Base-by-base conservation (phyloP, 2,329 filamentous ascomycete genomes). In the Didymella pinodella region DNA sequence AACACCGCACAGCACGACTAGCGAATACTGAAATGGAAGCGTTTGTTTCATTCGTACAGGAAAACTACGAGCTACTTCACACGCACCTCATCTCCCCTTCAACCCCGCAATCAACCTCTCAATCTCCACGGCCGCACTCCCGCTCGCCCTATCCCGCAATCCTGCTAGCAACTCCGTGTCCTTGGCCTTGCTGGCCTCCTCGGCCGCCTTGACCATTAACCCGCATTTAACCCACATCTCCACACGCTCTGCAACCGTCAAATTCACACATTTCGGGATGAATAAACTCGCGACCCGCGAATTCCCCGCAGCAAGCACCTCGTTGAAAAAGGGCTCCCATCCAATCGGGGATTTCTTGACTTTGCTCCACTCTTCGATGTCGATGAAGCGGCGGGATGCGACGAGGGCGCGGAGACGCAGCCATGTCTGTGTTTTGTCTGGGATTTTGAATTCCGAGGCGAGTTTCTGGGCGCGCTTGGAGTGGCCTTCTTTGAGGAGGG, bases 191-290 rank as follows among this genome's bases (percentile, higher is more conserved):
- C 93, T 84, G 3, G 95, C 94, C 80, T 98, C 95, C 79, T 98
- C 93, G 4, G 90, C 95, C 2, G 95, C 95, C 79, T 92, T 93
- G 28, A 90, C 85, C 44, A 92, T 83, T 88, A 97, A 86, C 18
- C 94, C 94, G 76, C 95, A 98, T 79, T 97, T 97, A 69, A 96
- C 88, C 85, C 93, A 99, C 94, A 99, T 97, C 66, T 90, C 86
- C 54, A 97, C 89, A 3, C 89, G 83, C 68, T 93, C 90, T 2
- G 86, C 84, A 0, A 85, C 82, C 44, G 88, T 84, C 46, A 96
- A 75, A 54, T 83, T 83, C 16, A 88, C 89, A 80, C 93, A 97
- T 78, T 98, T 98, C 2, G 92, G 88, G 50, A 98, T 88, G 77
- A 97, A 98, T 5, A 87, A 77, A 0, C 90, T 86, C 1, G 95